Base-by-base conservation (phyloP, 768 basidiomycete species). In the Tulasnella sp. region DNA sequence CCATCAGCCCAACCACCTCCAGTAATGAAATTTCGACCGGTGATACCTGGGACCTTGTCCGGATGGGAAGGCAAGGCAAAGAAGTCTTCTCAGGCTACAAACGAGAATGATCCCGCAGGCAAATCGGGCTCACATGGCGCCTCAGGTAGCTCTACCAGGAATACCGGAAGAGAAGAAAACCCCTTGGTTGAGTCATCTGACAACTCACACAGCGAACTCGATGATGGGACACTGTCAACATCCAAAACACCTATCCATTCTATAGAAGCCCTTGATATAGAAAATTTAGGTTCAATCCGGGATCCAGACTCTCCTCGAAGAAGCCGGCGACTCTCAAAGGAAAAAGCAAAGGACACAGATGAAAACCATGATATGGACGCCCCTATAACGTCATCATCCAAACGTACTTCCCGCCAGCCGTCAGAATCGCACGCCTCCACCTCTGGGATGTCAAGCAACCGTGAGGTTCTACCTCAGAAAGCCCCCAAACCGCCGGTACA, bases 1-100 rank as follows among this genome's bases (percentile, higher is more conserved):
- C 25, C 20, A 9, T 25, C 22, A 24, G 34, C 48, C 7, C 37
- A 37, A 27, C 48, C 48, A 6, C 34, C 34, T 6, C 22, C 20
- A 31, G 25, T 20, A 28, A 49, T 39, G 35, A 35, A 22, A 10
- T 49, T 49, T 28, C 48, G 48, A 15, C 34, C 48, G 20, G 48
- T 49, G 19, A 12, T 49, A 25, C 48, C 48, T 3, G 48, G 48
- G n/a, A 49, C 48, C 12, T 31, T 49, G 4, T 39, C 48, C 28
- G 48, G 48, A 13, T 49, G 48, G 48, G 37, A 49, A 16, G 48
- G 48, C 37, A 49, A 49, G 20, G 37, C 48, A n/a, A n/a, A n/a
- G n/a, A n/a, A n/a, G n/a, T n/a, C n/a, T n/a, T n/a, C n/a, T n/a
- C n/a, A n/a, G n/a, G n/a, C n/a, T n/a, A n/a, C n/a, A n/a, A n/a